Evolutionary conservation across 176 grass and related monocot genomes (phyloP), one percentile per base, ranked within the genome.

Genomic region (Elaeis guineensis): DNA sequence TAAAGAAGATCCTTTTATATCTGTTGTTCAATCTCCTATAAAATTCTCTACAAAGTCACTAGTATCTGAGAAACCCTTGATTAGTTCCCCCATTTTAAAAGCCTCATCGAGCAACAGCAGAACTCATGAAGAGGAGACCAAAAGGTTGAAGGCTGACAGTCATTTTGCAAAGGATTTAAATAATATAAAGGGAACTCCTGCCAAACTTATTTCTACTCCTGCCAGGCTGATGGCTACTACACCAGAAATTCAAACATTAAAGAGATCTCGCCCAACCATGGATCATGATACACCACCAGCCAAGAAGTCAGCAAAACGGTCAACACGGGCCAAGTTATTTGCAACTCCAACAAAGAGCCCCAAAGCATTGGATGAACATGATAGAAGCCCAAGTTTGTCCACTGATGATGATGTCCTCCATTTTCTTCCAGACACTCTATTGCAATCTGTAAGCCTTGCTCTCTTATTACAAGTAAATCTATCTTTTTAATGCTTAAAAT

Each of bases 351-450:
- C 69, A 51, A 84, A 86, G 80, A 58, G 15, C 55, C 69, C 23
- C 19, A 77, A 65, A 48, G 55, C 30, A 14, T 18, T 52, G 72
- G 72, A 50, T 21, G 79, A 62, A 54, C 57, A 80, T 7, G 29
- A 63, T 12, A 58, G 69, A 79, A 71, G 48, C 50, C 69, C 4
- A 19, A 53, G 55, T 22, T 39, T 25, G 0, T 67, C 59, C 21
- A 23, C 59, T 0, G 51, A 75, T 52, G 70, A 86, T 49, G 80
- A 72, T 44, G 28, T 78, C 5, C 80, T 95, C 35, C 66, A 51
- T 79, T 86, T 95, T 75, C 80, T 95, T 22, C 90, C 90, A 2
- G 50, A 79, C 49, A 78, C 80, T 30, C 84, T 94, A 18, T 65
- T 88, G 57, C 74, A 85, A 26, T 94, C 84, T 28, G 84, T 94